Evolutionary conservation across 2,329 filamentous ascomycete genomes (phyloP).

Genomic region (Trichoderma semiorbis): DNA sequence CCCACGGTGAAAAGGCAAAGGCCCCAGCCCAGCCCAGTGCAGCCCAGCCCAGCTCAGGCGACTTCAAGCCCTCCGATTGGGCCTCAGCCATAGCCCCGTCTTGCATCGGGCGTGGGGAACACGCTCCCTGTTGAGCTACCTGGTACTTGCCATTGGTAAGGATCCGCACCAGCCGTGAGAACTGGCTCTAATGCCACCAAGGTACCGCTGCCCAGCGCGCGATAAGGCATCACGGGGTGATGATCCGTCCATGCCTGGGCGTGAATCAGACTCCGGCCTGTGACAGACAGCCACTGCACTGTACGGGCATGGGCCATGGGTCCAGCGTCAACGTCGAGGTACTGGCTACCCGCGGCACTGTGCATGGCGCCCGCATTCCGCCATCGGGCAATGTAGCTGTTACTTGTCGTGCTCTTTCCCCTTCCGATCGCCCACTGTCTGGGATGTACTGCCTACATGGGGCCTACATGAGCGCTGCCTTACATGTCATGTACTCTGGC

Average conservation of each 20-base stretch:
- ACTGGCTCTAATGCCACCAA: conserved; percentile 6
- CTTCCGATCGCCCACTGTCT: not conserved
- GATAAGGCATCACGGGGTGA: conserved; percentile 11
- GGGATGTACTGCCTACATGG: not conserved
- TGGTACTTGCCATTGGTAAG: conserved; percentile 26
- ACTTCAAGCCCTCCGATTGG: conserved; percentile 16
- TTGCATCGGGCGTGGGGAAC: conserved; percentile 11
- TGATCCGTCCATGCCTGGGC: not conserved
- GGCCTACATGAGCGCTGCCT: not conserved
- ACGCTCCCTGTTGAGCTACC: conserved; percentile 10
- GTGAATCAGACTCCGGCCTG: conserved; percentile 12
- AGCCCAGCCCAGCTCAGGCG: not conserved
- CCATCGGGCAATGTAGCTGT: not conserved
- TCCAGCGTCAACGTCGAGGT: not conserved
- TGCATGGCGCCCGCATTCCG: not conserved
- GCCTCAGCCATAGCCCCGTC: not conserved
- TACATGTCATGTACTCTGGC: not conserved
- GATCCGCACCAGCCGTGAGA: conserved; percentile 3
- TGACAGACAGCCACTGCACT: not conserved
- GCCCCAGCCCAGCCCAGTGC: not conserved
- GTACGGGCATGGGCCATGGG: not conserved
- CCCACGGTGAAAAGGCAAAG: not conserved
- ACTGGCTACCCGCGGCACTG: not conserved
- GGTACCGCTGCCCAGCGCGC: conserved; percentile 11
- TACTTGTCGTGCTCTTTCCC: not conserved